Evolutionary conservation across 2,329 filamentous ascomycete species (phyloP).

Genomic region (Pezicula neosporulosa): DNA sequence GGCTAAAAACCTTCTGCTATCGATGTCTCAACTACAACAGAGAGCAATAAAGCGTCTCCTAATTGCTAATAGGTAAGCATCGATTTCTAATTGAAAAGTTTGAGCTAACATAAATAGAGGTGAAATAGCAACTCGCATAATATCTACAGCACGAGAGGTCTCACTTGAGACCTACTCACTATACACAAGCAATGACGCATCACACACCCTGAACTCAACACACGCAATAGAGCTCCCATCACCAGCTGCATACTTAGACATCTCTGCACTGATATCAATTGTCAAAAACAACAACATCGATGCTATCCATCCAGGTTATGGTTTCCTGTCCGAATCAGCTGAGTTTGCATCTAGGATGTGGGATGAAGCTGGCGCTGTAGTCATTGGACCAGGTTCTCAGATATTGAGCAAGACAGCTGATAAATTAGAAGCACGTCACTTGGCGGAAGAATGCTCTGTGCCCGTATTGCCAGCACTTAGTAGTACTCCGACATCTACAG

Average conservation of each 20-base stretch:
- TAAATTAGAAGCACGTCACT: constrained; percentile 59
- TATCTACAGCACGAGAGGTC: constrained; percentile 57
- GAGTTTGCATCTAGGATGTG: constrained; percentile 64
- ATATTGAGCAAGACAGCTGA: constrained; percentile 23
- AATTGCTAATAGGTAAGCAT: constrained; percentile 45
- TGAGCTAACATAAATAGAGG: constrained; percentile 39
- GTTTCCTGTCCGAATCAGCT: constrained; percentile 67
- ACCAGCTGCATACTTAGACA: constrained; percentile 49
- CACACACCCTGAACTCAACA: constrained; percentile 48
- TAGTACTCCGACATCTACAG: constrained; percentile 59
- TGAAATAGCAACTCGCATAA: constrained; percentile 60
- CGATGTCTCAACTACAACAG: constrained; percentile 1
- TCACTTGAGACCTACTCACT: constrained; percentile 51
- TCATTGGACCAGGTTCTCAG: constrained; percentile 60
- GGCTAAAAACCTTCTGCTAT: not conserved
- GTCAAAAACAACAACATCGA: constrained; percentile 49
- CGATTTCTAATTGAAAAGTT: not conserved
- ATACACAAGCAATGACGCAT: constrained; percentile 51
- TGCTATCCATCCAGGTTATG: constrained; percentile 71
- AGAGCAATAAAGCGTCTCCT: constrained; percentile 45
- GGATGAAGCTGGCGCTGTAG: constrained; percentile 63
- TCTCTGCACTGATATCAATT: constrained; percentile 42
- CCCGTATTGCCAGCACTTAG: constrained; percentile 72
- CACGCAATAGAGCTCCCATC: constrained; percentile 48
- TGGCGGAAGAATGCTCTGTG: constrained; percentile 60